Evolutionary conservation across 257 asterid genomes (phyloP), one percentile per base, ranked within the genome.

Genomic region (Nemophila menziesii): DNA sequence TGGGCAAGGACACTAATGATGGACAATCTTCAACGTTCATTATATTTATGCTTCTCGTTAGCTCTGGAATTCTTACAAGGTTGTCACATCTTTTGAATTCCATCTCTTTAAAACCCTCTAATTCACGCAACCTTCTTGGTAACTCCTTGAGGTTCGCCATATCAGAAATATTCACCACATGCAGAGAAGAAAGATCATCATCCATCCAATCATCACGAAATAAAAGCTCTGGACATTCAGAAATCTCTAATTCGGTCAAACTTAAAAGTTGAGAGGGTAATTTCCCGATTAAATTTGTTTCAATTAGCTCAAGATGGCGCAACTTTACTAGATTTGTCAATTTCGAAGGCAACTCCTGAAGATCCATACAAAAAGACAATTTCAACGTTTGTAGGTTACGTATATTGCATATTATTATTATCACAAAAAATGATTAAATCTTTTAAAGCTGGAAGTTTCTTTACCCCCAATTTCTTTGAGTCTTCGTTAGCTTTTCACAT

Each of bases 341-440:
- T 17, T 16, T 24, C 21, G 1, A 5, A 1, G 36, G 44, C 44
- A 49, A 20, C 55, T 49, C 11, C 20, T 16, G 11, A 14, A 49
- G 55, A 29, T 16, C 16, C 17, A 16, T 16, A 49, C 44, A 49
- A 14, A 20, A 22, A 3, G 22, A 11, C 44, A 49, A 23, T 19
- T 33, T 33, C 12, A 49, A 49, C 6, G 36, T 36, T 10, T 49
- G 55, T 57, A 77, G 58, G 43, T 61, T 44, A 68, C 39, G 43
- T 55, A 77, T 62, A 33, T 58, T 73, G 20, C 72, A 36, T 63
- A 46, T 4, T 66, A 8, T 70, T 62, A 49, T 78, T 77, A 33
- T 74, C 74, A 15, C 79, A 73, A 10, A 75, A 62, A 60, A 71
- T 69, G 39, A 75, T 72, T 54, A 71, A 75, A 50, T n/a, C n/a